Evolutionary conservation across 2,329 filamentous ascomycete genomes (phyloP).

Genomic region (Aureobasidium lini): DNA sequence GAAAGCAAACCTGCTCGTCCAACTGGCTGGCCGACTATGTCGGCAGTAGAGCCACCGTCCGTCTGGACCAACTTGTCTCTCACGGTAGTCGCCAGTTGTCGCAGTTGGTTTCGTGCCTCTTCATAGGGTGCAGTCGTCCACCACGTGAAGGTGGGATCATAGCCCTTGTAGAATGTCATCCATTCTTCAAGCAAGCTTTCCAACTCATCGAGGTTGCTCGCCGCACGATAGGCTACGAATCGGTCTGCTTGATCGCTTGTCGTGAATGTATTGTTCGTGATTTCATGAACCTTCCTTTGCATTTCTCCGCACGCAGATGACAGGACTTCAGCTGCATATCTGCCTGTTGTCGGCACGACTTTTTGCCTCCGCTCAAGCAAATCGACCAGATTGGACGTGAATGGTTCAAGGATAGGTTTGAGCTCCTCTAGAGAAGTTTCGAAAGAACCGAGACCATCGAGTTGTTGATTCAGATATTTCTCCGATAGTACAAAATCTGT

Average conservation of each 20-base stretch:
- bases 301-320: constrained; percentile 23
- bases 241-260: constrained; percentile 29
- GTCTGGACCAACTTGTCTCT: constrained; percentile 40
- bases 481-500: constrained; percentile 46
- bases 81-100: constrained; percentile 32
- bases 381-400: constrained; percentile 34
- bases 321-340: constrained; percentile 38
- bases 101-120: constrained; percentile 32
- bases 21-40: constrained; percentile 52
- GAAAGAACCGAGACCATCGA: constrained; percentile 22
- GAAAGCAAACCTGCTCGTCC: constrained; percentile 44
- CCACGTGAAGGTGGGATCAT: constrained; percentile 52
- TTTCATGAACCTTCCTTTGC: constrained; percentile 27
- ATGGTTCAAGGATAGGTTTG: constrained; percentile 34
- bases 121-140: constrained; percentile 45
- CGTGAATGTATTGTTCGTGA: constrained; percentile 12
- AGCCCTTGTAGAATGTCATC: constrained; percentile 46
- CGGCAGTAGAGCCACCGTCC: constrained; percentile 35
- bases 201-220: constrained; percentile 36
- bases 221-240: constrained; percentile 41
- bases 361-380: constrained; percentile 44
- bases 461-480: constrained; percentile 35
- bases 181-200: constrained; percentile 39
- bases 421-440: constrained; percentile 7
- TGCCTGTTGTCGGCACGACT: constrained; percentile 37